Percentiles rank a stretch among this genome's conserved stretches.
Evolutionary conservation across 106 monocot genomes (phyloP).

Genomic region (Narthecium ossifragum): DNA sequence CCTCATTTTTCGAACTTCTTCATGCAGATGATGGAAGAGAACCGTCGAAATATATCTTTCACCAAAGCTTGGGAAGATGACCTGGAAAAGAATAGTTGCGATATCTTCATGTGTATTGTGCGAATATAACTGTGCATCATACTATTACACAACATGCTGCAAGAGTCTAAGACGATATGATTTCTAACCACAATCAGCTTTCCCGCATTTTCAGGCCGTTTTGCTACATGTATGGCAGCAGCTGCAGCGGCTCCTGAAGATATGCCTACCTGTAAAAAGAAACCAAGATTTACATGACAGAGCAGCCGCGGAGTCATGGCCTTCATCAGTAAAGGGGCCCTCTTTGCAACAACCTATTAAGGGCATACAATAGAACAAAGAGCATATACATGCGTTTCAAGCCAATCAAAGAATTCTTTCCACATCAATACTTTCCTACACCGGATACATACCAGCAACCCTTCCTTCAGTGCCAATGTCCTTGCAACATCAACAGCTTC

Average conservation of each 20-base stretch:
- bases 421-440: no score
- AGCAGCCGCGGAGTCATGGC: no score
- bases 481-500: constrained; percentile 95
- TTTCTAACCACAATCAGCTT: constrained; percentile 69
- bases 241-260: constrained; percentile 94
- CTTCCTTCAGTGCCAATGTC: constrained; percentile 80
- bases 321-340: no score
- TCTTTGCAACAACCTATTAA: no score
- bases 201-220: constrained; percentile 90
- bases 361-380: no score
- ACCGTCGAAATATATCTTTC: constrained; percentile 85
- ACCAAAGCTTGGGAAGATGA: constrained; percentile 93
- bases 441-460: constrained; percentile 55
- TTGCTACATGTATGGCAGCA: constrained; percentile 81
- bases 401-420: no score
- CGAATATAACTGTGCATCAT: no score
- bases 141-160: no score
- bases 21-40: constrained; percentile 64
- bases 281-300: neutral
- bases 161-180: constrained; percentile 3
- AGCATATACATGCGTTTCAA: no score
- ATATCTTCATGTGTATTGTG: no score
- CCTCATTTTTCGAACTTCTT: constrained; percentile 52
- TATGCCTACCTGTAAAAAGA: constrained; percentile 74
- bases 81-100: no score